A percentile compares a stretch with the other conserved stretches of the same genome.
These are phyloP conservation scores for Saururus chinensis DNA, from an alignment of 164 flowering plant genomes.

Conservation along the genomic window DNA sequence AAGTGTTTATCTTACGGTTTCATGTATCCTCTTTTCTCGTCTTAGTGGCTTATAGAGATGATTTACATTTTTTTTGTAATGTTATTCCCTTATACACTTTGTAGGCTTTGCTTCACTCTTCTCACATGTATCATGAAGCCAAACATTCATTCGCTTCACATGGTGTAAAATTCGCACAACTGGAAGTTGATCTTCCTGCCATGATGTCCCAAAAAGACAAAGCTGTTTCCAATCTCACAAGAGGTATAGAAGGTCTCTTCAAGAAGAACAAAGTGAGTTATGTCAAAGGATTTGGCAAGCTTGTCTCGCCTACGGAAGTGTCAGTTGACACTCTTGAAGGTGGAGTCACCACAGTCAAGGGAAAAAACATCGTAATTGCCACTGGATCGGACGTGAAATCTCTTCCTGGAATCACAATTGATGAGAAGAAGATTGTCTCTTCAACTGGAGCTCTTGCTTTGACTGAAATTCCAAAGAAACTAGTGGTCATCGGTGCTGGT, in stretches of 20 bases:
- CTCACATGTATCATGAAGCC: constrained; percentile 86
- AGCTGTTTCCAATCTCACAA: constrained; percentile 58
- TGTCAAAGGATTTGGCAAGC: constrained; percentile 71
- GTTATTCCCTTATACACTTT: not conserved
- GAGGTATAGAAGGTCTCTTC: constrained; percentile 75
- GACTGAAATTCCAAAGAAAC: constrained; percentile 59
- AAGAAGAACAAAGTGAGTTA: constrained; percentile 80
- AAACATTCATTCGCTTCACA: constrained; percentile 54
- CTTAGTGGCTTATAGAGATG: not conserved
- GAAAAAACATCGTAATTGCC: constrained; percentile 67
- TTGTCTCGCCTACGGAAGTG: constrained; percentile 60
- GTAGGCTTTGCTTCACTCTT: constrained; percentile 81
- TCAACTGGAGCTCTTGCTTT: constrained; percentile 74
- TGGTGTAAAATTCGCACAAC: constrained; percentile 58
- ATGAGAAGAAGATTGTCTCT: constrained; percentile 71
- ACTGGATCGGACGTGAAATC: constrained; percentile 81
- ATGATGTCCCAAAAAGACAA: constrained; percentile 81
- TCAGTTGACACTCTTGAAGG: constrained; percentile 70
- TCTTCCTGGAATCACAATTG: constrained; percentile 71
- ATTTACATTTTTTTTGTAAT: not conserved
- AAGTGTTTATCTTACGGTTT: too few relatives aligned
- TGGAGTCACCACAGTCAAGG: constrained; percentile 49
- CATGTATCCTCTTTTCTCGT: not conserved
- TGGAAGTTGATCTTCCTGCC: constrained; percentile 72
- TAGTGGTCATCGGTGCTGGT: constrained; percentile 81